A percentile compares a stretch with the other conserved stretches of the same genome.
Conservation (phyloP, 2,329 filamentous ascomycete species). For the Tolypocladium ovalisporum region DNA sequence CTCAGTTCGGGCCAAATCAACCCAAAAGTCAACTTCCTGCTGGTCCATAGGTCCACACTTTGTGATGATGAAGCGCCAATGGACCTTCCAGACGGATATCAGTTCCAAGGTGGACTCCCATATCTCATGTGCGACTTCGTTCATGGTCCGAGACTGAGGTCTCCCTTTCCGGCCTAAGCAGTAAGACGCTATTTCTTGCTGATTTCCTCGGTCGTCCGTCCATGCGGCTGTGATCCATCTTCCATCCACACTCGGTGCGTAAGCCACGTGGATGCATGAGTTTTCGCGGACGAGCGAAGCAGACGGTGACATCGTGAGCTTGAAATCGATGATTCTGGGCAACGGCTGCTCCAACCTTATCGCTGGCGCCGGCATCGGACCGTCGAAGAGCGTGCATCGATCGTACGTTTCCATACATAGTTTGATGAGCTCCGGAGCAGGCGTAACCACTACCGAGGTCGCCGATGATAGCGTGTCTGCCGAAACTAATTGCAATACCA, state of each 20-base stretch:
- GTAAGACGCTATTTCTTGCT: constrained; percentile 64
- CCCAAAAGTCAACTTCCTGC: constrained; percentile 53
- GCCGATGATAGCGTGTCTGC: constrained; percentile 55
- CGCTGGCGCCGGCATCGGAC: constrained; percentile 53
- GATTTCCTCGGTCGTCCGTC: constrained; percentile 66
- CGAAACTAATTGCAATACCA: constrained; percentile 70
- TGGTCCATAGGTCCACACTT: constrained; percentile 59
- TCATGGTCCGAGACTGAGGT: constrained; percentile 39
- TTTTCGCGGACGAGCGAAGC: constrained; percentile 68
- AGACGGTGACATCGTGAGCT: constrained; percentile 55
- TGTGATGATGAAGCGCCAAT: constrained; percentile 68
- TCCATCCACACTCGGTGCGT: constrained; percentile 63
- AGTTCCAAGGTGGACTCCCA: constrained; percentile 71
- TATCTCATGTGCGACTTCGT: constrained; percentile 60
- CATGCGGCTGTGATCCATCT: constrained; percentile 72
- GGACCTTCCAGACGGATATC: constrained; percentile 56
- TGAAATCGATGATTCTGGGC: constrained; percentile 66
- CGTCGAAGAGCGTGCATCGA: constrained; percentile 51
- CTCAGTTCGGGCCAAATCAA: constrained; percentile 39
- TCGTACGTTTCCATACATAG: constrained; percentile 70
- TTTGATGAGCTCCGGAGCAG: constrained; percentile 45
- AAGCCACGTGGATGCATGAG: constrained; percentile 70
- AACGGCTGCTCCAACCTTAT: constrained; percentile 61
- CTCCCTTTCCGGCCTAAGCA: constrained; percentile 53
- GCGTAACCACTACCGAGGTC: constrained; percentile 50